Base-by-base conservation (phyloP, 2,329 filamentous ascomycete genomes). In the Ceratocystis colombiana region DNA sequence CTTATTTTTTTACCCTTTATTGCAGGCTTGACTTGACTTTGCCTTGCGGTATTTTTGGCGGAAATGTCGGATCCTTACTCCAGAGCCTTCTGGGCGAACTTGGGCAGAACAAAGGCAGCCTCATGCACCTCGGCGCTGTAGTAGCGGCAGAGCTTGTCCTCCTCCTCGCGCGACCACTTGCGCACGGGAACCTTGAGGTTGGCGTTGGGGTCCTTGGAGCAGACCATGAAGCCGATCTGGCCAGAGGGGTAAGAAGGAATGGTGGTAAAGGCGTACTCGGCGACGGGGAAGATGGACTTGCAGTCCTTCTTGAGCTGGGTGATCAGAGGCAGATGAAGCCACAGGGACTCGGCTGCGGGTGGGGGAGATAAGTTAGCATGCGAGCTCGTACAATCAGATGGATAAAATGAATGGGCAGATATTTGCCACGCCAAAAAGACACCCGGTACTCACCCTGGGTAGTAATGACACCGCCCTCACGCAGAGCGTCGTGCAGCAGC, bases 201-300 rank as follows among this genome's bases (percentile, higher is more conserved):
- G 76, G 87, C 85, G 75, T 79, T 85, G 76, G 86, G 80, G 76
- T 97, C 93, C 86, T 99, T 97, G 87, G 84, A 89, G 87, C 94
- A 97, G 75, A 99, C 90, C 92, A 99, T 96, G 87, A 99, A 99
- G 76, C 94, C 94, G 74, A 99, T 99, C 82, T 99, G 94, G 76
- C 94, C 94, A 67, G 90, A 96, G 71, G 94, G 94, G 83, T 99
- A 99, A 75, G 94, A 99, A 68, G 94, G 94, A 78, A 99, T 99
- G 73, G 93, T 97, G 74, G 93, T 97, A 85, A 96, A 99, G 73
- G 89, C 94, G 80, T 97, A 99, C 81, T 99, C 94, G 77, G 89
- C 94, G 70, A 90, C 89, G 70, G 94, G 92, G 87, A 99, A 99
- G 77, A 99, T 89, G 78, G 94, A 88, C 77, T 88, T 88, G 88